phyloP scores from a whole-genome alignment of 2,329 filamentous ascomycete species.

The Xylariaceae sp. region DNA sequence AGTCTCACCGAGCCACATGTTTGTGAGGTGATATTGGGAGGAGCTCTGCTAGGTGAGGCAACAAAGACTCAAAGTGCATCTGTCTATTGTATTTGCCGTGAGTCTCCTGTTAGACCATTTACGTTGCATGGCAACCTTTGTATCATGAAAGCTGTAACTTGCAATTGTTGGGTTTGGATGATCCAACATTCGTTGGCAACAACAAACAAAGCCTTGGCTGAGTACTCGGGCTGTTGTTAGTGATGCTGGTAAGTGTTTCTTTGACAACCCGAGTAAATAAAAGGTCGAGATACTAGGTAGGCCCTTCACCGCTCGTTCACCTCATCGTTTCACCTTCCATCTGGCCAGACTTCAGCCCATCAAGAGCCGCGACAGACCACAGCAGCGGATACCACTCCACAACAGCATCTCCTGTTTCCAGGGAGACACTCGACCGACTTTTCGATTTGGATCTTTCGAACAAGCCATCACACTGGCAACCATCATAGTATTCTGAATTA shows the following conservation, averaged over 20 bases:
- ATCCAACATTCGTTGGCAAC: no score
- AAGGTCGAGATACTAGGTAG: background rate
- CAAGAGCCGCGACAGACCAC: background rate
- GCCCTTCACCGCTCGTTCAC: slow-evolving; percentile 20
- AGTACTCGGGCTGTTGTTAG: slow-evolving; percentile 6
- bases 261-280: background rate
- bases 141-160: no score
- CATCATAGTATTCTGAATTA: slow-evolving; percentile 7
- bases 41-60: no score
- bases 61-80: no score
- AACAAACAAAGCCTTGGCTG: no score
- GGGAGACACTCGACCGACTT: slow-evolving; percentile 25
- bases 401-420: slow-evolving; percentile 17
- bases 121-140: no score
- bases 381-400: slow-evolving; percentile 17
- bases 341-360: slow-evolving; percentile 11
- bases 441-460: slow-evolving; percentile 9
- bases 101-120: no score
- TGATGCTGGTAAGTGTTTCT: background rate
- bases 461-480: background rate
- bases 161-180: no score
- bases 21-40: no score
- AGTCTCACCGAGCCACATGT: no score
- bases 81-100: no score
- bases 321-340: slow-evolving; percentile 11